Base-by-base conservation (phyloP, 192 early-diverging fungal species). In the Backusella tarrabulga region DNA sequence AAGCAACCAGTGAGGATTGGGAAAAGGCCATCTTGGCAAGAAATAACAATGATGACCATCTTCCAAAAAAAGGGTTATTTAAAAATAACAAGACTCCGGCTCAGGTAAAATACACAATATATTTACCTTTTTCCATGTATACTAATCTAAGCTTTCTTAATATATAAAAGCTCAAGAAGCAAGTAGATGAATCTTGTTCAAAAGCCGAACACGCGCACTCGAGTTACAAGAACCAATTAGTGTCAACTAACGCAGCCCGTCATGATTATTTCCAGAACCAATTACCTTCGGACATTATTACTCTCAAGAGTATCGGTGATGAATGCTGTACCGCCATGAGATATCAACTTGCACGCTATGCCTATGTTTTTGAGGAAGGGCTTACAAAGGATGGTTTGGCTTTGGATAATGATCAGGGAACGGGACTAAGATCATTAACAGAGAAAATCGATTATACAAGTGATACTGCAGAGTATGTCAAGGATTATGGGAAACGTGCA, bases 181-280 rank as follows among this genome's bases (percentile, higher is more conserved):
- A 89, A 54, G 96, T 97, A 79, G 94, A 98, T 74, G 98, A 97
- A 52, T 95, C 98, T 2, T 87, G 92, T 35, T 81, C 87, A 38
- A 96, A 96, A 74, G 96, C 94, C 2, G 90, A 93, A 32, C 71
- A 87, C 29, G 90, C 95, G 26, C 94, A 98, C 77, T 90, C 95
- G 21, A 86, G 81, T 50, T 99, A 99, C 82, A 94, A 94, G 79
- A 76, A 85, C 32, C 93, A 97, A 69, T 85, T 99, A 68, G 81
- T 85, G 8, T 77, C 84, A 72, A 94, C 95, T 12, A 97, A 97
- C 77, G 77, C 87, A 11, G 85, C 91, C 29, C 89, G 96, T 2
- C 82, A 89, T 60, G 91, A 91, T 56, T 99, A 94, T 82, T 95
- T 89, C 79, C 81, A 93, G 17, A 86, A 82, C 9, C 95, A 96